Evolutionary conservation across 192 early-diverging fungal species (phyloP).

Genomic region (Linnemannia hyalina): DNA sequence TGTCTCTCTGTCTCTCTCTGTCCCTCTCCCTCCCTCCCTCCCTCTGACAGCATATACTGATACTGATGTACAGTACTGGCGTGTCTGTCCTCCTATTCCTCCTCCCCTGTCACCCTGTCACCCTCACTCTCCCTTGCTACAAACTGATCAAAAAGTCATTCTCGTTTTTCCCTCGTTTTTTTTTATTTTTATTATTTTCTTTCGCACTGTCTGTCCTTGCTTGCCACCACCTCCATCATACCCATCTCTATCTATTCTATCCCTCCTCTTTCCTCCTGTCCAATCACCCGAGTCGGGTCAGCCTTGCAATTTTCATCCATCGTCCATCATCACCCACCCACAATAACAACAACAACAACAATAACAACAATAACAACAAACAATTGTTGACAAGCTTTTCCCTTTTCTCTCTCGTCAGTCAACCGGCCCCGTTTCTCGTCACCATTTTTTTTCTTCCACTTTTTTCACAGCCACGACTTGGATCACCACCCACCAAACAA

Average conservation of each 20-base stretch:
- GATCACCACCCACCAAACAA: too few relatives aligned
- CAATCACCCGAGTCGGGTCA: neutral
- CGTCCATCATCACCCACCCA: too few relatives aligned
- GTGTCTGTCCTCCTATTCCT: neutral
- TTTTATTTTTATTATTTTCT: neutral
- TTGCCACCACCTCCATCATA: neutral
- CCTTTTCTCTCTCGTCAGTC: too few relatives aligned
- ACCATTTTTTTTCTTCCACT: too few relatives aligned
- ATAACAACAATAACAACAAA: too few relatives aligned
- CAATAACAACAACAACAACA: too few relatives aligned
- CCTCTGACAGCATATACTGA: too few relatives aligned
- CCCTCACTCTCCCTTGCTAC: neutral
- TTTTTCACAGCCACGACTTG: too few relatives aligned
- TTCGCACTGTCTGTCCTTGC: neutral
- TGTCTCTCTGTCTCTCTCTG: neutral
- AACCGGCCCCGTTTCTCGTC: too few relatives aligned
- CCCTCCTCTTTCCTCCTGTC: neutral
- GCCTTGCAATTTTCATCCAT: neutral
- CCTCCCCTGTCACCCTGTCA: neutral
- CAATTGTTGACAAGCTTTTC: too few relatives aligned
- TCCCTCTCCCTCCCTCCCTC: neutral
- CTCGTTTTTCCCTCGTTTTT: neutral
- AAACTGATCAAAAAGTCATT: neutral
- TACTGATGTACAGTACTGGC: too few relatives aligned
- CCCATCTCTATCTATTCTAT: too few relatives aligned